Evolutionary conservation across 306 rosid species (phyloP).

Genomic region (Parietaria judaica): DNA sequence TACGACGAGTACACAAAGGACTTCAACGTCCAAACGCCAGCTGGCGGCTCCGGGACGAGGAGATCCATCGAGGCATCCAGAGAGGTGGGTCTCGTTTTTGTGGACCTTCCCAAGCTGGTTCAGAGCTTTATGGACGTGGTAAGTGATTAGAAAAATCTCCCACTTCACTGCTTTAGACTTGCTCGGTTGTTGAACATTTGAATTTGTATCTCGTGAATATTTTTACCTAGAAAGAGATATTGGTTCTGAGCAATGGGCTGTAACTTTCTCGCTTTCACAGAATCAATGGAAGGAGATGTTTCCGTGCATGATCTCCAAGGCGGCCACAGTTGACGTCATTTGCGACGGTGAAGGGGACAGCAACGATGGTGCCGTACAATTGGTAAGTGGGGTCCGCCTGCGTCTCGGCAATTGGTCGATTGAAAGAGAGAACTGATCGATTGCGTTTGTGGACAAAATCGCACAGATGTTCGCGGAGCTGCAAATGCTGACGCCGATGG

Average conservation of each 20-base stretch:
- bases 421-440: neutral
- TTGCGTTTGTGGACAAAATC: neutral
- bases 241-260: too few relatives aligned
- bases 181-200: neutral
- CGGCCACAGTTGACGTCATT: conserved; percentile 77
- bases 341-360: conserved; percentile 67
- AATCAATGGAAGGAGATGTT: conserved; percentile 99
- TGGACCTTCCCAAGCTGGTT: conserved; percentile 65
- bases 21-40: conserved; percentile 33
- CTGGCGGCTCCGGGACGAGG: conserved; percentile 29
- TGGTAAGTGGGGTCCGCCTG: conserved; percentile 40
- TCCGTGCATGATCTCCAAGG: conserved; percentile 81
- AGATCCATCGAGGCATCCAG: conserved; percentile 89
- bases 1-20: conserved; percentile 81
- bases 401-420: neutral
- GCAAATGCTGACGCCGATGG: conserved; percentile 95
- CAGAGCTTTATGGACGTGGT: conserved; percentile 85
- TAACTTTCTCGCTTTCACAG: conserved; percentile 23
- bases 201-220: too few relatives aligned
- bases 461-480: conserved; percentile 90
- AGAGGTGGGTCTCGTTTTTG: conserved; percentile 63
- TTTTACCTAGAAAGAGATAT: too few relatives aligned
- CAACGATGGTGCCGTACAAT: conserved; percentile 68
- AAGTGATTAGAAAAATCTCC: too few relatives aligned
- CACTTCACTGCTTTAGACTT: too few relatives aligned